phyloP scores from a whole-genome alignment of 345 rosid genomes.

The Ailanthus altissimus region DNA sequence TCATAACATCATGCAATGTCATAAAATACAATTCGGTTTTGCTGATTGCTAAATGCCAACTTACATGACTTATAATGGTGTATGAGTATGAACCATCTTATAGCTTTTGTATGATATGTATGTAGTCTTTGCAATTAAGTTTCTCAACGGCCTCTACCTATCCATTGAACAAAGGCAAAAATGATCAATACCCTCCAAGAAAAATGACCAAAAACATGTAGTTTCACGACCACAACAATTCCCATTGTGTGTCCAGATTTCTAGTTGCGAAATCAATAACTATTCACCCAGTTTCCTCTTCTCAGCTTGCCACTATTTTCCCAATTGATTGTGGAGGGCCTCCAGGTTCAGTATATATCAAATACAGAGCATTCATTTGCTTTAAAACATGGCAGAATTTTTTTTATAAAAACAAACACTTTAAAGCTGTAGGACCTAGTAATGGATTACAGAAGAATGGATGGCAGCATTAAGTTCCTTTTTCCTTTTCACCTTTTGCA shows the following conservation, averaged over 20 bases:
- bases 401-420: background rate
- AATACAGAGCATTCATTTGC: too few relatives aligned
- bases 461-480: background rate
- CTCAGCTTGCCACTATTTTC: background rate
- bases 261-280: background rate
- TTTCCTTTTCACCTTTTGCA: background rate
- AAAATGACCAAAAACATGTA: background rate
- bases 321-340: too few relatives aligned
- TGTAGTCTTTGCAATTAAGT: background rate
- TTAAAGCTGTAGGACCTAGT: conserved; percentile 4
- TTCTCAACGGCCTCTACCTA: background rate
- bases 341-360: too few relatives aligned
- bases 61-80: background rate
- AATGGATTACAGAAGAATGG: conserved; percentile 23
- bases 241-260: too few relatives aligned
- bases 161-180: background rate
- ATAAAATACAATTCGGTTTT: background rate
- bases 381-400: too few relatives aligned
- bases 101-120: too few relatives aligned
- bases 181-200: background rate
- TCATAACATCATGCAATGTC: background rate
- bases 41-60: background rate
- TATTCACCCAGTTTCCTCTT: too few relatives aligned
- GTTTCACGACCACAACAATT: background rate
- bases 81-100: too few relatives aligned